Evolutionary conservation across 768 basidiomycete genomes (phyloP).

Genomic region (Suillus variegatus): DNA sequence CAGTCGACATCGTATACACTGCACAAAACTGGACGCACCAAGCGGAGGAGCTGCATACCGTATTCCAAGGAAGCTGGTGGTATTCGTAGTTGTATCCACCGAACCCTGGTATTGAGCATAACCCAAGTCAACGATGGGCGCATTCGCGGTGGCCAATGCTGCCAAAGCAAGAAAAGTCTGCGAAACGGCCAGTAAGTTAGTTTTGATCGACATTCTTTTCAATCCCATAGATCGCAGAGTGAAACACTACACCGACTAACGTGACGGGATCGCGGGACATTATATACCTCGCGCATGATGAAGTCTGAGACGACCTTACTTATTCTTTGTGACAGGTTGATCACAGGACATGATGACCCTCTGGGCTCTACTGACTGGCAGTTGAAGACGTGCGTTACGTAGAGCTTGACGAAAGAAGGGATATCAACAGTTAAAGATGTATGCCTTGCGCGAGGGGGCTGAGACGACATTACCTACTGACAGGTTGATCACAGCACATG

Average conservation of each 20-base stretch:
- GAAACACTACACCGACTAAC: not conserved
- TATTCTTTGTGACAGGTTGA: not conserved
- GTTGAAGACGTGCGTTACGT: not conserved
- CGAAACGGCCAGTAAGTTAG: constrained; percentile 1
- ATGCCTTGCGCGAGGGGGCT: too few species aligned
- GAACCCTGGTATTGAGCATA: constrained; percentile 30
- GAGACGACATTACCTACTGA: too few species aligned
- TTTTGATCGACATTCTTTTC: not conserved
- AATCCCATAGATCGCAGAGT: not conserved
- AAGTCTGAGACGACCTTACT: not conserved
- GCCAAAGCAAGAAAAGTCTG: constrained; percentile 12
- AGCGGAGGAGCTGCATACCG: constrained; percentile 29
- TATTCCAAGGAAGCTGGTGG: constrained; percentile 29
- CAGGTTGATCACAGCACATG: too few species aligned
- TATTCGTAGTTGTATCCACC: constrained; percentile 15
- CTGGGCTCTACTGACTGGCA: not conserved
- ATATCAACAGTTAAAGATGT: not conserved
- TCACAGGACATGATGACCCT: not conserved
- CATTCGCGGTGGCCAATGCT: not conserved
- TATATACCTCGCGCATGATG: not conserved
- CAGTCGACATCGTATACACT: not conserved
- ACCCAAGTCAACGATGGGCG: constrained; percentile 26
- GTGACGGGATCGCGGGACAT: not conserved
- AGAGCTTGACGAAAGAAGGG: not conserved
- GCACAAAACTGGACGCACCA: constrained; percentile 14